A percentile compares a stretch with the other conserved stretches of the same genome.
Conservation (phyloP, 495 filamentous ascomycete species). For the Cairneyella variabilis region DNA sequence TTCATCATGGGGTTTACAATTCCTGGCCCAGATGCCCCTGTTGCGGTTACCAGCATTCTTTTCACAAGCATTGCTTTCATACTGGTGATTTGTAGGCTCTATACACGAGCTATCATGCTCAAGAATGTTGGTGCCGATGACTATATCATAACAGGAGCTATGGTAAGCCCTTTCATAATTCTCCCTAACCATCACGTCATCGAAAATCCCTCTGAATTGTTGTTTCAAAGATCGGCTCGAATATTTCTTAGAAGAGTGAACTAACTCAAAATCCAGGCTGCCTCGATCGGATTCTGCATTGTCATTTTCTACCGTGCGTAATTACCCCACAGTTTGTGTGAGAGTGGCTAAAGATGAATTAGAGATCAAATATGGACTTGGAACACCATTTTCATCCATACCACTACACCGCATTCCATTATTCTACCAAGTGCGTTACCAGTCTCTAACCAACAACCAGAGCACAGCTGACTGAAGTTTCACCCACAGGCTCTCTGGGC, state of each 20-base stretch:
- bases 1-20: too few species aligned
- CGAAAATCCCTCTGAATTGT: neutral
- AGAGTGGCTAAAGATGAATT: neutral
- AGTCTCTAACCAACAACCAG: neutral
- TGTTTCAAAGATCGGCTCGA: too few species aligned
- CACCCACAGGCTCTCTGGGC: neutral
- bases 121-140: neutral
- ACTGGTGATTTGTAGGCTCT: neutral
- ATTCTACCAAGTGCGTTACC: neutral
- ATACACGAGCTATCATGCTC: neutral
- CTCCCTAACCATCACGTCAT: neutral
- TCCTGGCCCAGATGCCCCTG: neutral
- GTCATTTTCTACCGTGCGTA: neutral
- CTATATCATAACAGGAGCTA: neutral
- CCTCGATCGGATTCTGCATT: neutral
- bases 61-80: neutral
- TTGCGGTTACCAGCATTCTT: neutral
- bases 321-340: neutral
- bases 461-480: neutral
- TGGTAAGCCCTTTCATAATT: neutral
- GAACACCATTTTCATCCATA: neutral
- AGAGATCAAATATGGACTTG: neutral
- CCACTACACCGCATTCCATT: neutral
- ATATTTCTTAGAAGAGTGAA: too few species aligned
- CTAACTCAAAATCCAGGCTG: neutral